phyloP scores from a whole-genome alignment of 306 rosid genomes.

The Biancaea sappan region DNA sequence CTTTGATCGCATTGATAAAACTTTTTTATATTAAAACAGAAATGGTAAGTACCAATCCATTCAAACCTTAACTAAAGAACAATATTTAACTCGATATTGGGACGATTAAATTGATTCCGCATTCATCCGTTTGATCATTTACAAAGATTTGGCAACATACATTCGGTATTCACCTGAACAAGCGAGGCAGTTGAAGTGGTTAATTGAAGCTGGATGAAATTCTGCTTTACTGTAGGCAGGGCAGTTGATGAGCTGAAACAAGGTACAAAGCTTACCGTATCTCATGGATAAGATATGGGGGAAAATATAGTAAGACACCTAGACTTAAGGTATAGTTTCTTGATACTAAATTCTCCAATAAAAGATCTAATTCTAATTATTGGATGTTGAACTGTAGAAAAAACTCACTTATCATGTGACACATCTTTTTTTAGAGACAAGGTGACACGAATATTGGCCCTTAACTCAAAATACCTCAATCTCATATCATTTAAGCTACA shows the following conservation, averaged over 20 bases:
- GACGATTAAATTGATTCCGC: not conserved
- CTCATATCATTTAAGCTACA: too few species aligned
- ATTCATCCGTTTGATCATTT: too few species aligned
- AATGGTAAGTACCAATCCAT: not conserved
- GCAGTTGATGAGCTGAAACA: slow-evolving; percentile 1
- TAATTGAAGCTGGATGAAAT: not conserved
- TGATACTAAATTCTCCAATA: too few species aligned
- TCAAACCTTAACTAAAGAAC: not conserved
- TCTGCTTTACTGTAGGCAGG: not conserved
- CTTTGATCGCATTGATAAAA: not conserved
- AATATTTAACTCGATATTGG: not conserved
- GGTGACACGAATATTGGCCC: too few species aligned
- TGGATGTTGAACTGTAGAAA: too few species aligned
- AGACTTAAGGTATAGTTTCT: too few species aligned
- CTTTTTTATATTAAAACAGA: not conserved
- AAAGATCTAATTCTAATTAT: too few species aligned
- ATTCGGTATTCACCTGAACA: slow-evolving; percentile 1
- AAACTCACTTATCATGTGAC: too few species aligned
- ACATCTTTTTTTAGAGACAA: too few species aligned
- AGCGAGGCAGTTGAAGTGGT: not conserved
- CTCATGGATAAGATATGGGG: slow-evolving; percentile 1
- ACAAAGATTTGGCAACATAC: not conserved
- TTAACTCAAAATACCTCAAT: too few species aligned
- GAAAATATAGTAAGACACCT: too few species aligned
- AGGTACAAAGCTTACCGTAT: slow-evolving; percentile 7